Conservation (phyloP, 495 filamentous ascomycete genomes). For the Penicillium flavigenum region DNA sequence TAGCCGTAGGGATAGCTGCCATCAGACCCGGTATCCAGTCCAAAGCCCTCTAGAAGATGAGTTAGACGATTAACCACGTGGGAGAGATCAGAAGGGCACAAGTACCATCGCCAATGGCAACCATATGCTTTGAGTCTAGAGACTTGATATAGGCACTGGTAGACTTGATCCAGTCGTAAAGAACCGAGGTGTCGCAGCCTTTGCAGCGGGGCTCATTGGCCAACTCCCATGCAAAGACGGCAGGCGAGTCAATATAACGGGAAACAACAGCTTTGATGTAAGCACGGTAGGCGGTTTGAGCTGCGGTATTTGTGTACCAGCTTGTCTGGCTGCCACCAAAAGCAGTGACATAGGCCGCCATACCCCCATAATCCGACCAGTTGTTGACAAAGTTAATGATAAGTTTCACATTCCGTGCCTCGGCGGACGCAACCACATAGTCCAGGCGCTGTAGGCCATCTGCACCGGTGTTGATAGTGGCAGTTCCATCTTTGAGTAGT, state of each 20-base stretch:
- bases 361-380: conserved; percentile 67
- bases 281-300: conserved; percentile 58
- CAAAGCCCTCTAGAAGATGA: conserved; percentile 37
- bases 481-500: conserved; percentile 49
- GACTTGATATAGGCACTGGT: conserved; percentile 63
- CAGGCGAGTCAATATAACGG: conserved; percentile 55
- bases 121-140: conserved; percentile 63
- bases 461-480: conserved; percentile 64
- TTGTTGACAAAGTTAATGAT: conserved; percentile 60
- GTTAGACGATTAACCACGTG: neutral
- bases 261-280: conserved; percentile 64
- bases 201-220: conserved; percentile 70
- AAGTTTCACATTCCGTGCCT: conserved; percentile 57
- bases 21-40: conserved; percentile 40
- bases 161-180: conserved; percentile 61
- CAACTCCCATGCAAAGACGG: conserved; percentile 72
- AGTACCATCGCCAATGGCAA: conserved; percentile 60
- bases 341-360: conserved; percentile 59
- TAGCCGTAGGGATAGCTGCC: conserved; percentile 59
- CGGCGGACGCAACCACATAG: conserved; percentile 61
- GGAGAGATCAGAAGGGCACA: neutral
- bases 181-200: conserved; percentile 55
- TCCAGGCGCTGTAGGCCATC: conserved; percentile 68
- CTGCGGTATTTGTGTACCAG: conserved; percentile 57
- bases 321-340: conserved; percentile 55